Conservation (phyloP, 345 rosid species). For the Pugionium cornutum region DNA sequence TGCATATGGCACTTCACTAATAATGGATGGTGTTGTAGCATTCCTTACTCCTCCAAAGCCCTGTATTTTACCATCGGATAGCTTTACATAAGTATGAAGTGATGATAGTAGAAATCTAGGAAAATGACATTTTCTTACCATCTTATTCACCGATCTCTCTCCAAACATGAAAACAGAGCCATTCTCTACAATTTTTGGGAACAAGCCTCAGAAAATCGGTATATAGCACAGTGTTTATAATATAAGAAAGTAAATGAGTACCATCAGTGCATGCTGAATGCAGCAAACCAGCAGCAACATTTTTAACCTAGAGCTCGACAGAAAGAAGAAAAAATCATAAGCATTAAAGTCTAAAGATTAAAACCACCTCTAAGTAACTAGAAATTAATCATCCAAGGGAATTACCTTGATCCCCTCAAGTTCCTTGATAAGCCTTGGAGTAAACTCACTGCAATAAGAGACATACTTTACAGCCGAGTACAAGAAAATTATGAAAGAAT, state of each 20-base stretch:
- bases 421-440: slow-evolving; percentile 89
- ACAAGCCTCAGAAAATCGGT: slow-evolving; percentile 27
- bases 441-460: slow-evolving; percentile 71
- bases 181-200: slow-evolving; percentile 55
- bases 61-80: slow-evolving; percentile 41
- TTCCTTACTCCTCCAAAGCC: slow-evolving; percentile 54
- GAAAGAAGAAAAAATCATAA: slow-evolving; percentile 35
- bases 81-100: slow-evolving; percentile 10
- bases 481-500: slow-evolving; percentile 28
- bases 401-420: slow-evolving; percentile 82
- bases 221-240: slow-evolving; percentile 8
- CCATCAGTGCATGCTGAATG: slow-evolving; percentile 91
- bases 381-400: slow-evolving; percentile 9
- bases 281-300: slow-evolving; percentile 82
- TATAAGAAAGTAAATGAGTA: slow-evolving; percentile 38
- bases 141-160: slow-evolving; percentile 52
- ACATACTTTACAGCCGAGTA: slow-evolving; percentile 26
- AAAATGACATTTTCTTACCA: slow-evolving; percentile 45
- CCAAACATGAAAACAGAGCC: slow-evolving; percentile 85
- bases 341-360: slow-evolving; percentile 12
- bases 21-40: slow-evolving; percentile 59
- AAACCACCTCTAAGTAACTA: slow-evolving; percentile 12
- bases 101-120: slow-evolving; percentile 9
- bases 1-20: slow-evolving; percentile 59
- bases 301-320: slow-evolving; percentile 54